These are phyloP conservation scores for Teunomyces tritomae DNA, from an alignment of 805 yeast species.

Conservation along the genomic window DNA sequence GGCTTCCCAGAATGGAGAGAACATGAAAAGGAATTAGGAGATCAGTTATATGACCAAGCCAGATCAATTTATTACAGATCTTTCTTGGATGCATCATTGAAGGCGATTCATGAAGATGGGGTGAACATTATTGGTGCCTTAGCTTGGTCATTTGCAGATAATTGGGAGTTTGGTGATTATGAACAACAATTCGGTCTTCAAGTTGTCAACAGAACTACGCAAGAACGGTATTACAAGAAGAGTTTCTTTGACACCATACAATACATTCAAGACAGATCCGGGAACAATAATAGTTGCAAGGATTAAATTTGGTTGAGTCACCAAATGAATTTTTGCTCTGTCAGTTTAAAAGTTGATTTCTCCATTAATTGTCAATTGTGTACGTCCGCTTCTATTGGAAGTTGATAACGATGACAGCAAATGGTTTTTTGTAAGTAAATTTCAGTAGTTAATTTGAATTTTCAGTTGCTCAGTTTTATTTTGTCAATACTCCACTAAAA, in stretches of 20 bases:
- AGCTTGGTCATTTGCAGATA: constrained; percentile 34
- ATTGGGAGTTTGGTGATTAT: constrained; percentile 31
- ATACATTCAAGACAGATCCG: neutral
- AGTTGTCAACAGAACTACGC: constrained; percentile 24
- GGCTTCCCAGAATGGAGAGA: constrained; percentile 34
- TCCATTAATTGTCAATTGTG: no score
- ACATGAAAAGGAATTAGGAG: constrained; percentile 18
- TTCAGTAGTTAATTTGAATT: no score
- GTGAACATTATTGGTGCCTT: constrained; percentile 29
- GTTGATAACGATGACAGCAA: no score
- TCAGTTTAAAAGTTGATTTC: no score
- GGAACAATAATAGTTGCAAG: neutral
- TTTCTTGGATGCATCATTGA: constrained; percentile 23
- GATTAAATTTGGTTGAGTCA: neutral
- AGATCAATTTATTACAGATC: constrained; percentile 28
- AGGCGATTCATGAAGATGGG: constrained; percentile 20
- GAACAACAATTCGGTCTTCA: constrained; percentile 21
- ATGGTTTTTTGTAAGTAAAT: no score
- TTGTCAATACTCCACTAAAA: no score
- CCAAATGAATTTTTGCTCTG: no score
- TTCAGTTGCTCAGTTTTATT: no score
- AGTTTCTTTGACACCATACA: constrained; percentile 2
- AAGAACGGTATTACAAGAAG: constrained; percentile 22
- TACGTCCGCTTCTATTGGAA: no score
- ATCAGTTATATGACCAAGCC: constrained; percentile 24